Evolutionary conservation across 2,329 filamentous ascomycete species (phyloP), one percentile per base, ranked within the genome.

Genomic region (Colletotrichum zoysiae): DNA sequence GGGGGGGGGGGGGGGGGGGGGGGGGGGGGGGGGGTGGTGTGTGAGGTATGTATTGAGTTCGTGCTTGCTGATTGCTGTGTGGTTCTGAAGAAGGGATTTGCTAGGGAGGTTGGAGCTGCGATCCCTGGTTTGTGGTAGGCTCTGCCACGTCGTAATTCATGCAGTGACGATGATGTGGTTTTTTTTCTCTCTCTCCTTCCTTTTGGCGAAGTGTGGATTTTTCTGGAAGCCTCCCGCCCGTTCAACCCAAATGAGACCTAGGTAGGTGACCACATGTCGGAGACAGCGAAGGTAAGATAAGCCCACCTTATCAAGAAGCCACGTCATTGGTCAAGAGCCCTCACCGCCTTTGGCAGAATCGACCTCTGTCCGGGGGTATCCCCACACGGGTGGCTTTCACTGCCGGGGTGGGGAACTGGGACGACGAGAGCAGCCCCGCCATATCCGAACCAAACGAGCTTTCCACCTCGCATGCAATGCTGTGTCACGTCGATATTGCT

Each of bases 301-400:
- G 46, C 35, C 3, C 2, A 16, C 1, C 53, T 71, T 69, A 71
- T 69, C 69, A 30, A 11, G 20, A 20, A 12, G 2, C 26, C 9
- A 33, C 44, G 14, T 71, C 57, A 71, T 60, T 69, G 69, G 69
- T 18, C 23, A 44, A 8, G 16, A 2, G 18, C 1, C 5, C 26
- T 40, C 33, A 68, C 65, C 68, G 68, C 68, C 44, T 51, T 26
- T 35, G 68, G 68, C 68, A 71, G 58, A 71, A 71, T n/a, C 2
- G 30, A 23, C 18, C 38, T 14, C 3, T 11, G 8, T 53, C 26
- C 44, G 65, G 53, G 50, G 63, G 6, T 33, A 14, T 55, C 46
- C 67, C 67, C 62, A 66, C 46, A 30, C 33, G 50, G 50, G 20
- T 67, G 42, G 57, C 46, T 55, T 18, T 44, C 56, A 38, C 33